Percentiles rank a stretch among this genome's conserved stretches.
These are phyloP conservation scores for Sphaerulina populicola DNA, from an alignment of 2,329 filamentous ascomycete species.

Conservation along the genomic window DNA sequence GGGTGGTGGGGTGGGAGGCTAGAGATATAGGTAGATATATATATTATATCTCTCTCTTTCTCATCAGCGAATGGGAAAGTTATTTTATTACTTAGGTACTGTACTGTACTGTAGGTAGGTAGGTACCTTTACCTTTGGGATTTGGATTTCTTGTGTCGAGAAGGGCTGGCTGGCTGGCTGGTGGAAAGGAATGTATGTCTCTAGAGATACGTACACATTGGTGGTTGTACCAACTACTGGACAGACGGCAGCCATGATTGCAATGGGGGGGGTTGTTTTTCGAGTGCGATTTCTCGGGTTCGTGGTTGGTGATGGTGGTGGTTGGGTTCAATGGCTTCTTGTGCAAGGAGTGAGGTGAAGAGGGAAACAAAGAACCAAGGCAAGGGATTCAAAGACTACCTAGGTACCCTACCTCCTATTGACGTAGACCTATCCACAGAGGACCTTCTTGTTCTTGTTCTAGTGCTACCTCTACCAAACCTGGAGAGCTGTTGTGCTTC, in stretches of 20 bases:
- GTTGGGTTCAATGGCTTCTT: background rate
- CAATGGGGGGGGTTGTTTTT: background rate
- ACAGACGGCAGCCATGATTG: slow-evolving; percentile 18
- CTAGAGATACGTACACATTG: slow-evolving; percentile 24
- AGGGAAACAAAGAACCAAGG: too few species aligned
- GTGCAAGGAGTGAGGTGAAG: background rate
- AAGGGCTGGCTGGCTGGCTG: too few species aligned
- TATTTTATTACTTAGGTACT: too few species aligned
- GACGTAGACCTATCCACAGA: background rate
- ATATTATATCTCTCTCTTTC: background rate
- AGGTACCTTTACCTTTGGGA: too few species aligned
- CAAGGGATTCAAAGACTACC: too few species aligned
- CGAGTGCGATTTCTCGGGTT: background rate
- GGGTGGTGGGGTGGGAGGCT: slow-evolving; percentile 39
- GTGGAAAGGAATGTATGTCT: background rate
- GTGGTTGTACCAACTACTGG: slow-evolving; percentile 33
- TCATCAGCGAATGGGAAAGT: too few species aligned
- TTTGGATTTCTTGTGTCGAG: too few species aligned
- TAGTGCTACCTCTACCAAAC: slow-evolving; percentile 1
- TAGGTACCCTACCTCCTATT: too few species aligned
- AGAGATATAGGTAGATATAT: background rate
- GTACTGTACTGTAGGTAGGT: too few species aligned
- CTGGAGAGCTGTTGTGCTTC: background rate
- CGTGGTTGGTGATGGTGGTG: background rate
- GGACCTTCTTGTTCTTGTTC: background rate